Evolutionary conservation across 495 filamentous ascomycete genomes (phyloP).

Genomic region (Coniosporium apollinis): DNA sequence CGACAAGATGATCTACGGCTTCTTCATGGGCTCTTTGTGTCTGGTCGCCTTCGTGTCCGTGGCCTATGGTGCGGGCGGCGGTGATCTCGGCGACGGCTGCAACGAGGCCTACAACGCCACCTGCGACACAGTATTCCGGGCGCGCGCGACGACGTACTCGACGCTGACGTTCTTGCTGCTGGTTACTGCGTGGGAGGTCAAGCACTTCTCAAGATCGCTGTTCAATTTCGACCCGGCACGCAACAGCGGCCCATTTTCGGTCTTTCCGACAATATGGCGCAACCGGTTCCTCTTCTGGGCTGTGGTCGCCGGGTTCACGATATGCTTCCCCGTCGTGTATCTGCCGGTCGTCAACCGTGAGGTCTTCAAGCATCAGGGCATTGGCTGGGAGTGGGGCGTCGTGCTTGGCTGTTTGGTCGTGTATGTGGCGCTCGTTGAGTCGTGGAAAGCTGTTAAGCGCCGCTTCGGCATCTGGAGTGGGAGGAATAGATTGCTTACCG

Average conservation of each 20-base stretch:
- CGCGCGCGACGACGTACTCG: conserved; percentile 56
- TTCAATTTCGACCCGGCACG: conserved; percentile 44
- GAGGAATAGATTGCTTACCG: conserved; percentile 4
- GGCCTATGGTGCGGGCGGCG: conserved; percentile 44
- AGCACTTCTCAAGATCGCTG: conserved; percentile 49
- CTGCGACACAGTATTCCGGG: conserved; percentile 52
- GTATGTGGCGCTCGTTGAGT: conserved; percentile 16
- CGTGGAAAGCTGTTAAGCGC: conserved; percentile 18
- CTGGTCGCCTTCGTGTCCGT: conserved; percentile 52
- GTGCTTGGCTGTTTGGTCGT: conserved; percentile 12
- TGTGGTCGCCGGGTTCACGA: conserved; percentile 14
- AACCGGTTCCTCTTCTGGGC: conserved; percentile 22
- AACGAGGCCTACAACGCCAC: conserved; percentile 37
- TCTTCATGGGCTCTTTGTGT: conserved; percentile 49
- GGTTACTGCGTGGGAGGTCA: conserved; percentile 60
- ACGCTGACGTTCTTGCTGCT: conserved; percentile 56
- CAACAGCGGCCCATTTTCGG: conserved; percentile 3
- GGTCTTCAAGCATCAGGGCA: conserved; percentile 17
- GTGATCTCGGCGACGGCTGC: conserved; percentile 45
- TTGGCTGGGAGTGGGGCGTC: conserved; percentile 21
- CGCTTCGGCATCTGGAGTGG: conserved; percentile 14
- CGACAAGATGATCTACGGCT: conserved; percentile 59
- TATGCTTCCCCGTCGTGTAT: conserved; percentile 19
- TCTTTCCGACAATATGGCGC: conserved; percentile 13
- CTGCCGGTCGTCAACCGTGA: conserved; percentile 17